A percentile compares a stretch with the other conserved stretches of the same genome.
These are phyloP conservation scores for Alternaria arborescens DNA, from an alignment of 2,329 filamentous ascomycete species.

Conservation along the genomic window DNA sequence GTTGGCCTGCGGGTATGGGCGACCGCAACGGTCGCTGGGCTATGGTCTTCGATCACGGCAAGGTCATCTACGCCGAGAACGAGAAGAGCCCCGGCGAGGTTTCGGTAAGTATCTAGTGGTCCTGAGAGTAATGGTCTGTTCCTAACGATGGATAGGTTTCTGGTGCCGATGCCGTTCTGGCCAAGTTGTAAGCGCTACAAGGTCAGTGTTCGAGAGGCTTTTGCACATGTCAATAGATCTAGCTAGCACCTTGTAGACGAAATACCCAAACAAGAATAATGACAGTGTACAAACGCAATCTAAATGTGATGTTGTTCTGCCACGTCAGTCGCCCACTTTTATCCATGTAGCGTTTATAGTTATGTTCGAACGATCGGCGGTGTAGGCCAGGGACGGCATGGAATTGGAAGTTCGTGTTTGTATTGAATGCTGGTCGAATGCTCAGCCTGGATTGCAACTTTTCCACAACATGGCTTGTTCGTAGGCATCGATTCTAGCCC, in stretches of 20 bases:
- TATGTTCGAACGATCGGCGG: constrained; percentile 1
- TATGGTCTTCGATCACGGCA: constrained; percentile 79
- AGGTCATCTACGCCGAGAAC: constrained; percentile 80
- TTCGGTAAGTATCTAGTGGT: constrained; percentile 44
- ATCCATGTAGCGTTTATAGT: neutral
- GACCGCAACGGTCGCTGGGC: constrained; percentile 82
- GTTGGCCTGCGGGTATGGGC: constrained; percentile 73
- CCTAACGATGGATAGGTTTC: constrained; percentile 55
- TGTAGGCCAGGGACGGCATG: constrained; percentile 2
- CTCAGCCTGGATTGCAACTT: constrained; percentile 18
- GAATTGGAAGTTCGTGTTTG: constrained; percentile 12
- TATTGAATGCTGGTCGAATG: constrained; percentile 24
- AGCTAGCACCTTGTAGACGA: neutral
- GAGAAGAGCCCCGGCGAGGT: constrained; percentile 66
- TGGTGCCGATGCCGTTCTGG: constrained; percentile 57
- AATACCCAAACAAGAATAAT: constrained; percentile 2
- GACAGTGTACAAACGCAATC: neutral
- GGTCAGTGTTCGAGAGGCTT: neutral
- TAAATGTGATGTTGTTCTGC: constrained; percentile 1
- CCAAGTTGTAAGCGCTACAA: constrained; percentile 53
- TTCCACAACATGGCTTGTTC: constrained; percentile 8
- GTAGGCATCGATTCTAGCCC: constrained; percentile 4
- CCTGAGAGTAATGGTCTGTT: neutral
- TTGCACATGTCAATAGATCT: neutral
- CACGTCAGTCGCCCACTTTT: neutral